Evolutionary conservation across 345 rosid genomes (phyloP).

Genomic region (Moricandia moricandioides): DNA sequence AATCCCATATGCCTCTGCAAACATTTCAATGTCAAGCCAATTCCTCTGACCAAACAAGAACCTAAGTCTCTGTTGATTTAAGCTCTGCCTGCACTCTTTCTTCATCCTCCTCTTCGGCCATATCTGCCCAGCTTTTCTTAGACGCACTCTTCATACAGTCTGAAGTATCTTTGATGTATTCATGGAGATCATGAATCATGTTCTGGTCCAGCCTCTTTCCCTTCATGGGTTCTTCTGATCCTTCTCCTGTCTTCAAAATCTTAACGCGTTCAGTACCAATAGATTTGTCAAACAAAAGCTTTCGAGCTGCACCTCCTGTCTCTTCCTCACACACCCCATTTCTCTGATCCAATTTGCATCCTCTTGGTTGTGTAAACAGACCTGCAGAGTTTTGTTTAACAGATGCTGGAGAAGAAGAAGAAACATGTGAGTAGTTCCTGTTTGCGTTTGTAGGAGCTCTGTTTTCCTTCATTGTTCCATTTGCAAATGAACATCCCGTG

Average conservation of each 20-base stretch:
- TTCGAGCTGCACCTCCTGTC: constrained; percentile 32
- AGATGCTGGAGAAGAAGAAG: constrained; percentile 30
- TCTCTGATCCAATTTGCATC: constrained; percentile 23
- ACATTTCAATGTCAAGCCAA: not conserved
- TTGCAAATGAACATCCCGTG: constrained; percentile 26
- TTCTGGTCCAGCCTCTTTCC: constrained; percentile 33
- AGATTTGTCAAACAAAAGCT: constrained; percentile 33
- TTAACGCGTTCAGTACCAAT: not conserved
- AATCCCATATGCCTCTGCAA: not conserved
- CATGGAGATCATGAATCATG: constrained; percentile 36
- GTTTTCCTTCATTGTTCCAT: not conserved
- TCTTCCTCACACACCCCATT: constrained; percentile 14
- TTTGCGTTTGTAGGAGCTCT: constrained; percentile 7
- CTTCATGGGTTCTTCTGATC: constrained; percentile 8
- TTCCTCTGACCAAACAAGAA: not conserved
- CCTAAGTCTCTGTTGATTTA: not conserved
- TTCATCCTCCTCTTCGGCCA: constrained; percentile 57
- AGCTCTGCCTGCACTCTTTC: not conserved
- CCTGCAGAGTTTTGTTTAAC: constrained; percentile 33
- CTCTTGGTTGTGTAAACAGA: constrained; percentile 41
- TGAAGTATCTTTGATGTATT: constrained; percentile 24
- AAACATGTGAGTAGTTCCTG: constrained; percentile 9
- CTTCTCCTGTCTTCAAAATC: constrained; percentile 9
- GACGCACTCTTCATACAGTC: constrained; percentile 5
- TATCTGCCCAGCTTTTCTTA: constrained; percentile 81